phyloP scores from a whole-genome alignment of 164 flowering plant species.

The Berberis vulgaris region DNA sequence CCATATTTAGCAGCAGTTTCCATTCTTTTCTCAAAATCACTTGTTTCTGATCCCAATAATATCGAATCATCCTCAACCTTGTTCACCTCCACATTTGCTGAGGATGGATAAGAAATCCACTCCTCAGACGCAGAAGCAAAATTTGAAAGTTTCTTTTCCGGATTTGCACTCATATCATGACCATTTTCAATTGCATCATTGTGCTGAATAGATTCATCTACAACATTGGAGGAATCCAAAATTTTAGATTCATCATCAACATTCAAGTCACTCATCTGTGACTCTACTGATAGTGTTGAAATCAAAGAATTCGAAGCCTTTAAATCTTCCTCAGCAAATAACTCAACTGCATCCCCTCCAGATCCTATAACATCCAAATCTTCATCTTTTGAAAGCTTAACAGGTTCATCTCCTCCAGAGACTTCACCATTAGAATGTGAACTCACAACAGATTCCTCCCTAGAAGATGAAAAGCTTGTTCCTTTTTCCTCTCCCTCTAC shows the following conservation, averaged over 20 bases:
- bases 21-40: constrained; percentile 9
- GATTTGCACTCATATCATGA: constrained; percentile 3
- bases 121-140: no score
- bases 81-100: constrained; percentile 10
- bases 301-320: constrained; percentile 1
- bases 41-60: not conserved
- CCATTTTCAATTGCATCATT: constrained; percentile 1
- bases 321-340: constrained; percentile 6
- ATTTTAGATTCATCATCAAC: constrained; percentile 1
- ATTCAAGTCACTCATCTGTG: not conserved
- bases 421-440: constrained; percentile 1
- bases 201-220: not conserved
- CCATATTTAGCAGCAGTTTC: constrained; percentile 6
- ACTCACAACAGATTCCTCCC: constrained; percentile 4
- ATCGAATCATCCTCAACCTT: constrained; percentile 8
- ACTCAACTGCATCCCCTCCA: constrained; percentile 8
- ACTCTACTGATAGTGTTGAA: constrained; percentile 1
- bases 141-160: no score
- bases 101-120: not conserved
- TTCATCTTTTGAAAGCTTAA: constrained; percentile 8
- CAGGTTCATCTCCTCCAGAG: constrained; percentile 4
- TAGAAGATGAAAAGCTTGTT: not conserved
- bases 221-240: constrained; percentile 5
- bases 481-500: constrained; percentile 5
- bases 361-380: constrained; percentile 3